phyloP scores from a whole-genome alignment of 2,329 filamentous ascomycete genomes.

The Zymoseptoria tritici region DNA sequence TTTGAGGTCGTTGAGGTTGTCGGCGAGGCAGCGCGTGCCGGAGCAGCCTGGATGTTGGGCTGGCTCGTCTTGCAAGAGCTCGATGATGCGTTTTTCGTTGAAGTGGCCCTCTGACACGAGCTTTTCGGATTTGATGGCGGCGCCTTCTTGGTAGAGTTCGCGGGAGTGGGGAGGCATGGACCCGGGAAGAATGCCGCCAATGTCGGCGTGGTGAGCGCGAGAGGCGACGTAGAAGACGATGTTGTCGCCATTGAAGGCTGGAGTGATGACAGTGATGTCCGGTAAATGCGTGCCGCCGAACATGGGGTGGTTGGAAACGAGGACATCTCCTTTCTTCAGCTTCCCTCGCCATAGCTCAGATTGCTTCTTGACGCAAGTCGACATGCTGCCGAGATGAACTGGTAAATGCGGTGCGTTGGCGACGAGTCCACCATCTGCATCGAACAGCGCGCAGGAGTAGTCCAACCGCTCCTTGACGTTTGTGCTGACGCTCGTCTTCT shows the following conservation, averaged over 20 bases:
- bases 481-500: constrained; percentile 72
- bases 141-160: constrained; percentile 51
- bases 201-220: constrained; percentile 74
- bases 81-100: constrained; percentile 66
- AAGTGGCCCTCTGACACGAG: constrained; percentile 70
- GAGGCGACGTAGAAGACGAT: constrained; percentile 79
- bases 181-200: constrained; percentile 73
- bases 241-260: constrained; percentile 65
- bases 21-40: constrained; percentile 69
- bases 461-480: constrained; percentile 79
- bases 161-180: constrained; percentile 74
- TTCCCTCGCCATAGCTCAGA: constrained; percentile 73
- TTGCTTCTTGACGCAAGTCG: constrained; percentile 73
- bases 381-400: constrained; percentile 76
- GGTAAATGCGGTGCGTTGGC: constrained; percentile 74
- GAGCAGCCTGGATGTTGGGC: constrained; percentile 67
- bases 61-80: constrained; percentile 62
- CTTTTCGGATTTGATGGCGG: constrained; percentile 52
- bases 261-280: constrained; percentile 74
- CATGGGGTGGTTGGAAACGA: constrained; percentile 78
- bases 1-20: constrained; percentile 81
- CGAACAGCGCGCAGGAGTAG: constrained; percentile 76
- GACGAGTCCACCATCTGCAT: constrained; percentile 66
- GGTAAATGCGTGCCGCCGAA: constrained; percentile 78
- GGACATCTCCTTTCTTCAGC: constrained; percentile 69